These are phyloP conservation scores for Candida frijolesensis DNA, from an alignment of 1,139 yeast species.

Conservation along the genomic window DNA sequence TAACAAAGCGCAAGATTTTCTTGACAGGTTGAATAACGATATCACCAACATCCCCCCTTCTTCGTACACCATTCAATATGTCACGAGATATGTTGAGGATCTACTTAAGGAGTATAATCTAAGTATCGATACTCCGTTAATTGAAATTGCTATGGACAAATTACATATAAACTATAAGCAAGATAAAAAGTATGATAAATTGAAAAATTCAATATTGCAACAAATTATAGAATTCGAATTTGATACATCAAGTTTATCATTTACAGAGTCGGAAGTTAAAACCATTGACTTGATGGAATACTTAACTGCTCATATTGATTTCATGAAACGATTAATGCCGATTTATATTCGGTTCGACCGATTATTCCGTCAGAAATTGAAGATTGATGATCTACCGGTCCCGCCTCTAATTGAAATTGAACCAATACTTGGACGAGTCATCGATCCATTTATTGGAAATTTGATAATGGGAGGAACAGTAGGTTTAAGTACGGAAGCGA, in stretches of 20 bases:
- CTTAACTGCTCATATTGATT: constrained; percentile 9
- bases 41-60: constrained; percentile 2
- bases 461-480: constrained; percentile 5
- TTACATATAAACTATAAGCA: constrained; percentile 2
- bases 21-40: constrained; percentile 1
- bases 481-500: constrained; percentile 6
- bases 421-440: neutral
- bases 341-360: constrained; percentile 1
- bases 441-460: neutral
- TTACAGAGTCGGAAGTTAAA: constrained; percentile 5
- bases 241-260: constrained; percentile 6
- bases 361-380: constrained; percentile 6
- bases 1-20: neutral
- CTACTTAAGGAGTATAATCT: constrained; percentile 1
- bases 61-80: neutral
- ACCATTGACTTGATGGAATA: constrained; percentile 7
- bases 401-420: constrained; percentile 1
- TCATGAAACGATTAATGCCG: constrained; percentile 1
- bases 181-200: constrained; percentile 2
- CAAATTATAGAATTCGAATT: constrained; percentile 2
- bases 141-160: constrained; percentile 4
- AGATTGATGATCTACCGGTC: constrained; percentile 1
- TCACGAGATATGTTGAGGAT: constrained; percentile 3
- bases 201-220: constrained; percentile 6
- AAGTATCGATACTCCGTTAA: neutral